Percentiles rank a stretch among this genome's conserved stretches.
Evolutionary conservation across 2,329 filamentous ascomycete genomes (phyloP).

Genomic region (Neofusicoccum ribis): DNA sequence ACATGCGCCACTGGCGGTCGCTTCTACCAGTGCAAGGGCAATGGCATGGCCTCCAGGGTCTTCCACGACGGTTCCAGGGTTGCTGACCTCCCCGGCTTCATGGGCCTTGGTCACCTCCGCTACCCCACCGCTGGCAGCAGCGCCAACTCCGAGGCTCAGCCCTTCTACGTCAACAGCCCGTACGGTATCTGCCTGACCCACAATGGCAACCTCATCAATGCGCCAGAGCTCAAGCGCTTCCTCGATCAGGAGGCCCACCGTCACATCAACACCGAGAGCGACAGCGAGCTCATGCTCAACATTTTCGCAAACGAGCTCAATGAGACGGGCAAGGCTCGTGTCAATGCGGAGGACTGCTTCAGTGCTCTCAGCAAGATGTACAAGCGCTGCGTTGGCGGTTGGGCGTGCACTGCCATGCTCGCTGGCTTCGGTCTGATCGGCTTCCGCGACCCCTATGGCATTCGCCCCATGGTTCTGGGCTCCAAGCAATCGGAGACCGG

Average conservation of each 20-base stretch:
- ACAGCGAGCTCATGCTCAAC: constrained; percentile 86
- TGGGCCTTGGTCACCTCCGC: constrained; percentile 82
- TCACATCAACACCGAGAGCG: constrained; percentile 88
- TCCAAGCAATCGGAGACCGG: constrained; percentile 67
- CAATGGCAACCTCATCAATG: constrained; percentile 88
- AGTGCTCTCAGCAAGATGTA: constrained; percentile 72
- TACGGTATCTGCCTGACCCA: constrained; percentile 80
- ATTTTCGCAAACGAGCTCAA: constrained; percentile 81
- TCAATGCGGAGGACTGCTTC: constrained; percentile 78
- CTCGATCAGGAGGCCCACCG: constrained; percentile 77
- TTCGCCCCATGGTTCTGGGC: constrained; percentile 79
- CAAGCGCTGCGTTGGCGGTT: constrained; percentile 70
- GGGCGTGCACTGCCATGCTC: constrained; percentile 79
- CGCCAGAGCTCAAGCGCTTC: constrained; percentile 66
- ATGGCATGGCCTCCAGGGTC: constrained; percentile 82
- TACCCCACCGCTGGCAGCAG: constrained; percentile 89
- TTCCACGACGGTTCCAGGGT: constrained; percentile 78
- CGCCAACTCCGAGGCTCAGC: constrained; percentile 82
- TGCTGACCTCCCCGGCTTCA: constrained; percentile 75
- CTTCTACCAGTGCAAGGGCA: constrained; percentile 87
- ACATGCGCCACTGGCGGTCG: constrained; percentile 73
- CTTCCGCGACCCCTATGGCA: constrained; percentile 78
- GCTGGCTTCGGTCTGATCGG: constrained; percentile 78
- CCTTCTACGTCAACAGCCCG: constrained; percentile 86
- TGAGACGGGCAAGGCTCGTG: constrained; percentile 76